phyloP scores from a whole-genome alignment of 2,329 filamentous ascomycete genomes.

The Blastomyces parvus region DNA sequence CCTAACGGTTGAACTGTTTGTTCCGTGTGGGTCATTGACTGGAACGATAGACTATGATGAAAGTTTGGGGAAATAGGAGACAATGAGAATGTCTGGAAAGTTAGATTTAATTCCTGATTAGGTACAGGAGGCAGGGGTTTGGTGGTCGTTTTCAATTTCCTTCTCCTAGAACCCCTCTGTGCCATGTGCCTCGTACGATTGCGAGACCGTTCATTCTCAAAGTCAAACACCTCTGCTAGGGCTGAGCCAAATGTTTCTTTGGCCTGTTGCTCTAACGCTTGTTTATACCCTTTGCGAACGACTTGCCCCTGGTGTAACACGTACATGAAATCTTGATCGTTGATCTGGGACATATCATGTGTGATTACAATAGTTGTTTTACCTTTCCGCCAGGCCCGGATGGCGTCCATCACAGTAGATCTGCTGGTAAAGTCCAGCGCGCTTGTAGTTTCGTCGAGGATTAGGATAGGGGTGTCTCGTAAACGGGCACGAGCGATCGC shows the following conservation, averaged over 20 bases:
- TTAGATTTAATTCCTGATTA: background rate
- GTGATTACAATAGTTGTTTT: conserved; percentile 93
- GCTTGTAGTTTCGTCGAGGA: conserved; percentile 83
- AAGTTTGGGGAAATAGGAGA: conserved; percentile 5
- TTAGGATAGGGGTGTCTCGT: conserved; percentile 66
- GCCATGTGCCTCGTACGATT: no score
- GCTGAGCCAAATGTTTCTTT: conserved; percentile 16
- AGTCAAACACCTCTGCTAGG: background rate
- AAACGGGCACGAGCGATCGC: conserved; percentile 70
- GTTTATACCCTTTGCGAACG: conserved; percentile 58
- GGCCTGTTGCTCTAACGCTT: conserved; percentile 40
- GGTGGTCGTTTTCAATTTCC: background rate
- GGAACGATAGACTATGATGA: background rate
- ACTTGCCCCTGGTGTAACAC: conserved; percentile 62
- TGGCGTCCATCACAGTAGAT: conserved; percentile 59
- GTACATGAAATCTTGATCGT: conserved; percentile 64
- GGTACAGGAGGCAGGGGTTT: background rate
- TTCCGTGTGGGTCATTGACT: conserved; percentile 11
- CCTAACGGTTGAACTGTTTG: background rate
- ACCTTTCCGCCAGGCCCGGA: conserved; percentile 64
- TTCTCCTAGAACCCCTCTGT: background rate
- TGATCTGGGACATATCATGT: conserved; percentile 73
- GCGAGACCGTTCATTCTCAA: background rate
- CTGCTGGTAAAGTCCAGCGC: conserved; percentile 69
- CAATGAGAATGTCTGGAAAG: background rate